Base-by-base conservation (phyloP, 176 grass and related monocot species). In the Metroxylon sagu region DNA sequence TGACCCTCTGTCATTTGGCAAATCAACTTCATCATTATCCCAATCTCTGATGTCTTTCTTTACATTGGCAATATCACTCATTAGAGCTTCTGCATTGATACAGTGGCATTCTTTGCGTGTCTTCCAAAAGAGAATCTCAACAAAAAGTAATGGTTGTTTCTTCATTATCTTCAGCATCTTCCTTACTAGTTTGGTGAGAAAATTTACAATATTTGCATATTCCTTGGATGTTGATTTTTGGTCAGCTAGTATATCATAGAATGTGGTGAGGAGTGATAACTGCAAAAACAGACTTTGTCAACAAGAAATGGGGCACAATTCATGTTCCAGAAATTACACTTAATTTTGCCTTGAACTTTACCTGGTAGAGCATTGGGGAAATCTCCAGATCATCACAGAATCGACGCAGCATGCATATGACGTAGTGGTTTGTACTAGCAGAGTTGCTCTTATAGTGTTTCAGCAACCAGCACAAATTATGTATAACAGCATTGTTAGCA, bases 71-170 rank as follows among this genome's bases (percentile, higher is more conserved):
- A 87, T 23, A 19, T 85, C 83, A 75, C 61, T 76, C 57, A 85
- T 69, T 49, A 91, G 21, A 60, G 78, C 27, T 65, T 97, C 87
- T 64, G 84, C 87, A 54, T 73, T 85, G 49, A 97, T 91, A 62
- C 75, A 82, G 43, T 97, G 92, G 14, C 92, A 97, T 31, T 97
- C 92, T 75, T 79, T 97, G 48, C 78, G 69, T 3, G 92, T 83
- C 70, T 97, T 97, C 92, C 92, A 97, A 73, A 97, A 97, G 19
- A 97, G 76, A 69, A 90, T 64, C 16, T 97, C 86, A 77, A 91
- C 81, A 85, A 97, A 97, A 64, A 97, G 64, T 56, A 97, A 71
- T 26, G 87, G 92, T 18, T 85, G 87, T 69, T 91, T 82, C 61
- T 81, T 90, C 60, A 97, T 77, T 80, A 74, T 48, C 71, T 78